Evolutionary conservation across 106 monocot genomes (phyloP).

Genomic region (Allium cepa): DNA sequence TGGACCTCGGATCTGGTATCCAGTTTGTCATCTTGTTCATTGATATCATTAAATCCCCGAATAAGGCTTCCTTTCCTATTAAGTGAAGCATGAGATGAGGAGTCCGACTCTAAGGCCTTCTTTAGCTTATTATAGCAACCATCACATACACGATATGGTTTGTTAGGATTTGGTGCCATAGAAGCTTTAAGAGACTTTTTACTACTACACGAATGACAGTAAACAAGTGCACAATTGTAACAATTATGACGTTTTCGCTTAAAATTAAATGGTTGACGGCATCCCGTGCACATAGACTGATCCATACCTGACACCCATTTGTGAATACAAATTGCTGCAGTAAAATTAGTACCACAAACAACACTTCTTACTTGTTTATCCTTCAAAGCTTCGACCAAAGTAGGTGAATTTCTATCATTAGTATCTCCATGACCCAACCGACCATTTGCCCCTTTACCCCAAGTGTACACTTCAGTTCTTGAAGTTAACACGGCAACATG

Average conservation of each 20-base stretch:
- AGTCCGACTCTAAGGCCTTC: slow-evolving; percentile 54
- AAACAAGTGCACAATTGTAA: slow-evolving; percentile 95
- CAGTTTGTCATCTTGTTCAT: slow-evolving; percentile 61
- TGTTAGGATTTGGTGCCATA: slow-evolving; percentile 89
- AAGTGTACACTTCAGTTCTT: slow-evolving; percentile 80
- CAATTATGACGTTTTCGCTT: slow-evolving; percentile 98
- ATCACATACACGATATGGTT: slow-evolving; percentile 94
- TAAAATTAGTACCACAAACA: slow-evolving; percentile 72
- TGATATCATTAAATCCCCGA: slow-evolving; percentile 39
- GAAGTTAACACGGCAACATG: slow-evolving; percentile 79
- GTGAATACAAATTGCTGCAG: slow-evolving; percentile 72
- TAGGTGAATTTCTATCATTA: slow-evolving; percentile 53
- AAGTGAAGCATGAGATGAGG: slow-evolving; percentile 40
- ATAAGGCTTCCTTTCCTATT: slow-evolving; percentile 37
- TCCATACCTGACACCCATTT: slow-evolving; percentile 82
- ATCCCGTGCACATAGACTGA: slow-evolving; percentile 94
- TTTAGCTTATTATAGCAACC: slow-evolving; percentile 70
- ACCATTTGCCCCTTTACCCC: slow-evolving; percentile 85
- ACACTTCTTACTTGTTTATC: slow-evolving; percentile 80
- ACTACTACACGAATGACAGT: slow-evolving; percentile 94
- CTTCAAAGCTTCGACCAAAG: slow-evolving; percentile 70
- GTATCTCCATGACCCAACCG: slow-evolving; percentile 72
- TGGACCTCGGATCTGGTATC: slow-evolving; percentile 52
- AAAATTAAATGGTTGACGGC: slow-evolving; percentile 88
- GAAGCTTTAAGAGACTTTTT: slow-evolving; percentile 91